Percentiles rank a stretch among this genome's conserved stretches.
phyloP scores from a whole-genome alignment of 2,329 filamentous ascomycete genomes.

The Ophiostoma perfectum region DNA sequence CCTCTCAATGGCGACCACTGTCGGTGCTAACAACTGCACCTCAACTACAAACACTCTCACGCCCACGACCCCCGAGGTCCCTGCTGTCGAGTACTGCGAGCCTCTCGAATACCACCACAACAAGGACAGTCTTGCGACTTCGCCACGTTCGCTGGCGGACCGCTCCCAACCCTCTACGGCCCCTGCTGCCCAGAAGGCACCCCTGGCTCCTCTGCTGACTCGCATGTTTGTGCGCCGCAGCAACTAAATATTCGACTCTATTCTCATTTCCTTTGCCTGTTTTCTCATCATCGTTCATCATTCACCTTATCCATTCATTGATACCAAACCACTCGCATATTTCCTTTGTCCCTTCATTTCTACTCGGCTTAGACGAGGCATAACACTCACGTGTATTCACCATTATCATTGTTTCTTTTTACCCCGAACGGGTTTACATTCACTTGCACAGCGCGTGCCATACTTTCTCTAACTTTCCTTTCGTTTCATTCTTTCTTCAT shows the following conservation, averaged over 20 bases:
- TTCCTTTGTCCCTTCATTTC: neutral
- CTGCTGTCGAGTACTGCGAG: constrained; percentile 9
- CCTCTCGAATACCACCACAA: constrained; percentile 14
- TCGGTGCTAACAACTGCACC: constrained; percentile 13
- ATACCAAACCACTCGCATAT: constrained; percentile 9
- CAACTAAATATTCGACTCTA: constrained; percentile 16
- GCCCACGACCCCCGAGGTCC: neutral
- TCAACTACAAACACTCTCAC: neutral
- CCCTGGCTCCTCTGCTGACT: constrained; percentile 21
- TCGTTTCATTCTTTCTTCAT: neutral
- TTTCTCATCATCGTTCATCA: neutral
- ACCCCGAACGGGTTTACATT: neutral
- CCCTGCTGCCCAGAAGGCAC: constrained; percentile 8
- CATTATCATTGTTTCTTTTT: neutral
- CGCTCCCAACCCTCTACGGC: neutral
- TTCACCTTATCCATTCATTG: constrained; percentile 9
- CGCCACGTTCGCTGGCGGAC: neutral
- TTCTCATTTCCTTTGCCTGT: neutral
- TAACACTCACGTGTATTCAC: constrained; percentile 3
- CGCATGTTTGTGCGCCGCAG: constrained; percentile 28
- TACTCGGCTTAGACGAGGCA: constrained; percentile 9
- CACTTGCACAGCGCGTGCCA: constrained; percentile 14
- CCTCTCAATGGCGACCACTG: constrained; percentile 20
- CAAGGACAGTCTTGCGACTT: neutral
- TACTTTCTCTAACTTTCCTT: constrained; percentile 1